A percentile compares a stretch with the other conserved stretches of the same genome.
Evolutionary conservation across 2,329 filamentous ascomycete genomes (phyloP).

Genomic region (Plenodomus tracheiphilus): DNA sequence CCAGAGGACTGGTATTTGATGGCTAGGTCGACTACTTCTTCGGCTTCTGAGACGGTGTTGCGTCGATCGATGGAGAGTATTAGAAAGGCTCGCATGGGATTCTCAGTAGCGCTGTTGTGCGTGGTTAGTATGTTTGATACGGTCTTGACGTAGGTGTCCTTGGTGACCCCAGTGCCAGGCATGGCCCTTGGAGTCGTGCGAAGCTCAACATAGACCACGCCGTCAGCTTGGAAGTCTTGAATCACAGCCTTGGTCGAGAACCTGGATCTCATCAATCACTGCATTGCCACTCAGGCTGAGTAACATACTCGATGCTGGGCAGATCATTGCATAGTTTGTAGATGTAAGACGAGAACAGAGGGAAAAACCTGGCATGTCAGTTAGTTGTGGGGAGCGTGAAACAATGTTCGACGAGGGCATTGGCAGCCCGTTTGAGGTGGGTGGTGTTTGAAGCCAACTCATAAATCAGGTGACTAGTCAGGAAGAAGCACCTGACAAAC

Average conservation of each 20-base stretch:
- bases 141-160: constrained; percentile 65
- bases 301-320: constrained; percentile 62
- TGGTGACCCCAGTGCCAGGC: constrained; percentile 57
- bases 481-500: neutral
- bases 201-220: constrained; percentile 77
- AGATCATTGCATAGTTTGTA: constrained; percentile 72
- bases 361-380: constrained; percentile 64
- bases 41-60: constrained; percentile 61
- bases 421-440: neutral
- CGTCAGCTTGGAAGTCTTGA: constrained; percentile 65
- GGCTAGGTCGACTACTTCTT: constrained; percentile 67
- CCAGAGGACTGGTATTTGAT: constrained; percentile 55
- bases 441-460: neutral
- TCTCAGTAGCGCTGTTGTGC: constrained; percentile 49
- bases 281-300: neutral
- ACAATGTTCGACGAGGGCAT: neutral
- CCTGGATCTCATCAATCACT: constrained; percentile 27
- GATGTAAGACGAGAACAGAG: constrained; percentile 77
- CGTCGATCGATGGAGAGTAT: constrained; percentile 77
- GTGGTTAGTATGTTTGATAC: constrained; percentile 66
- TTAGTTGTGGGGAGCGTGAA: constrained; percentile 17
- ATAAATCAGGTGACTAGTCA: neutral
- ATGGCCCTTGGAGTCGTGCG: constrained; percentile 76
- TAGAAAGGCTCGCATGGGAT: constrained; percentile 62
- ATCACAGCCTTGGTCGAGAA: constrained; percentile 66